Conservation (phyloP, 1,284 basidiomycete genomes). For the Trichosporon sp. region DNA sequence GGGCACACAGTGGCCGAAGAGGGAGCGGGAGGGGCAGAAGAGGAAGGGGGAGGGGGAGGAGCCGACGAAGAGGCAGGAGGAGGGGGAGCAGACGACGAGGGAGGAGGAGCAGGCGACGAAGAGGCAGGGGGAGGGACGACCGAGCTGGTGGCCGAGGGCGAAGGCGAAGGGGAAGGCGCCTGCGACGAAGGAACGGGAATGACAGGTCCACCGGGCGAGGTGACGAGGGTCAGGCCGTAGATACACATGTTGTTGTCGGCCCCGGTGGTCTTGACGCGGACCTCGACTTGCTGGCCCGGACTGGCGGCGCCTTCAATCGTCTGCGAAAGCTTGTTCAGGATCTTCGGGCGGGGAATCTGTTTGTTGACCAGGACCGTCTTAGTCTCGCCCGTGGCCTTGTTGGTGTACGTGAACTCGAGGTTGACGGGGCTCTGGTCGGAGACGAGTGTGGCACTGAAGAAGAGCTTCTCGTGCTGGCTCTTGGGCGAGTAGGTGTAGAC, state of each 20-base stretch:
- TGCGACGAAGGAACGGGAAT: background rate
- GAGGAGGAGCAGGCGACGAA: background rate
- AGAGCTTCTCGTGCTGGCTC: background rate
- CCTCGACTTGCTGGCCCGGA: background rate
- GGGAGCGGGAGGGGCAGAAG: background rate
- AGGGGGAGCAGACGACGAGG: background rate
- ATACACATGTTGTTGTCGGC: constrained; percentile 1
- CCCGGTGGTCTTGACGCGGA: background rate
- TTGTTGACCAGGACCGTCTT: background rate
- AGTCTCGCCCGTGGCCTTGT: constrained; percentile 7
- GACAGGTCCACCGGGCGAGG: background rate
- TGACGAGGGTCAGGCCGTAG: background rate
- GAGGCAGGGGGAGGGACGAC: background rate
- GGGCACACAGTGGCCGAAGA: background rate
- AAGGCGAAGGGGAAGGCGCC: background rate
- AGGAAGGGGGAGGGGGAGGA: background rate
- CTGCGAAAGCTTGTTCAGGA: background rate
- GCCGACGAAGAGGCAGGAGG: background rate
- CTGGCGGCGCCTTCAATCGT: background rate
- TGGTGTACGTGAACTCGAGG: background rate
- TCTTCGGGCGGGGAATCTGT: too few relatives aligned
- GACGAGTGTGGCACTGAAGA: background rate
- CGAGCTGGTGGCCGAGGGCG: too few relatives aligned
- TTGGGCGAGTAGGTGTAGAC: constrained; percentile 8
- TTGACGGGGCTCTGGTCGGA: constrained; percentile 3